These are phyloP conservation scores for Macadamia tetraphylla DNA, from an alignment of 164 flowering plant genomes.

Conservation along the genomic window DNA sequence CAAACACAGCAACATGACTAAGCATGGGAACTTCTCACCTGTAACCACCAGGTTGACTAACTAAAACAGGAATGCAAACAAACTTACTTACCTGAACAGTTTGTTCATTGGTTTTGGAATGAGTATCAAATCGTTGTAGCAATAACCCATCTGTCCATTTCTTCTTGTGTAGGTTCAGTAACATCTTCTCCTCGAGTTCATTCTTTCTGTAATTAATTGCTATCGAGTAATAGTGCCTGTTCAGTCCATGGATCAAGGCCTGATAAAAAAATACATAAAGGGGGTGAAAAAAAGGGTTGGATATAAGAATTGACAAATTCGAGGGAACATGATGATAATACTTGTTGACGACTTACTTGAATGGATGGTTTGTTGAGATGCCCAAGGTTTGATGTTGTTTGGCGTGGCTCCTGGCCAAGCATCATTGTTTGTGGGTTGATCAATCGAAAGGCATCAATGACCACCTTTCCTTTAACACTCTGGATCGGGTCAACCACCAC, in stretches of 20 bases:
- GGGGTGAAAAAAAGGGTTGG: background rate
- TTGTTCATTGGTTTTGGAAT: slow-evolving; percentile 32
- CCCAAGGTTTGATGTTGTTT: slow-evolving; percentile 86
- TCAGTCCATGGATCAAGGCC: slow-evolving; percentile 94
- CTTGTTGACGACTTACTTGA: slow-evolving; percentile 16
- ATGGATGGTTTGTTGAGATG: slow-evolving; percentile 37
- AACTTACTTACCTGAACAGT: slow-evolving; percentile 56
- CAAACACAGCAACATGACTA: background rate
- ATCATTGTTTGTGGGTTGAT: slow-evolving; percentile 94
- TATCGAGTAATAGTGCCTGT: slow-evolving; percentile 92
- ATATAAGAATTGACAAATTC: background rate
- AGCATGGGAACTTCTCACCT: too few species aligned
- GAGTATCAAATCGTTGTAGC: slow-evolving; percentile 23
- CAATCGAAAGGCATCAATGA: slow-evolving; percentile 91
- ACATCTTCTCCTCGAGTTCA: slow-evolving; percentile 54
- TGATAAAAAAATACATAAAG: slow-evolving; percentile 18
- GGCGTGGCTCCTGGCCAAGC: slow-evolving; percentile 96
- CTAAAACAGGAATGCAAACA: background rate
- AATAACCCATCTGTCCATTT: slow-evolving; percentile 93
- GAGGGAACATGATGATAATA: background rate
- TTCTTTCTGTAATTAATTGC: slow-evolving; percentile 97
- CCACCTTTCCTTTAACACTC: slow-evolving; percentile 97
- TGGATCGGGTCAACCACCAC: slow-evolving; percentile 53
- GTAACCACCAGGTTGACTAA: background rate
- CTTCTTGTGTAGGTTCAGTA: slow-evolving; percentile 87